Percentiles rank a stretch among this genome's conserved stretches.
Conservation (phyloP, 2,329 filamentous ascomycete species). For the Metarhizium rileyi region DNA sequence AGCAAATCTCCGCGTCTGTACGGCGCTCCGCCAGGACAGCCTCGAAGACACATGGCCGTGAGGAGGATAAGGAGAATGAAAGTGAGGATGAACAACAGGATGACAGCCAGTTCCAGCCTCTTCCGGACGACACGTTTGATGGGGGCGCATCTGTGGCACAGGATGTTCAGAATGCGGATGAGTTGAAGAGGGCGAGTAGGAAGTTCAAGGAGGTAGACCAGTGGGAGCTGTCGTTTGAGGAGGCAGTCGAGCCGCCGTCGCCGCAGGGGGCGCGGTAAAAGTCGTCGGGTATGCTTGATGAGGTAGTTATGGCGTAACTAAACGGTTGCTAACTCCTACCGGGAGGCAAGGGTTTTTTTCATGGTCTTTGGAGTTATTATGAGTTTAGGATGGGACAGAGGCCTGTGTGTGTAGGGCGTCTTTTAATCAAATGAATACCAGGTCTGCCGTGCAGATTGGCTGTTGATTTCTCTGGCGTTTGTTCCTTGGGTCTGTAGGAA, state of each 20-base stretch:
- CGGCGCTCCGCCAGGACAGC: conserved; percentile 15
- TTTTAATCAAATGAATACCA: neutral
- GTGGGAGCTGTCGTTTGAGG: conserved; percentile 60
- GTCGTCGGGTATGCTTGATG: neutral
- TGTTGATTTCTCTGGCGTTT: too few relatives aligned
- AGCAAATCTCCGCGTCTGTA: conserved; percentile 13
- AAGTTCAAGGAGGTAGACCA: conserved; percentile 62
- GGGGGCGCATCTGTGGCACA: conserved; percentile 17
- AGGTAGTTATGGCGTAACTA: neutral
- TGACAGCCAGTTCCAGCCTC: conserved; percentile 30
- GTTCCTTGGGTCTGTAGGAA: too few relatives aligned
- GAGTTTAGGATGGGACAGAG: neutral
- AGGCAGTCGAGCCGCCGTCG: conserved; percentile 46
- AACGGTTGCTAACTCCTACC: neutral
- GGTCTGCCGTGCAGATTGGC: neutral
- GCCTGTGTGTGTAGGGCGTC: neutral
- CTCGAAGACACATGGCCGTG: conserved; percentile 40
- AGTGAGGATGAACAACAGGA: conserved; percentile 26
- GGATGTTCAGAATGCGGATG: conserved; percentile 32
- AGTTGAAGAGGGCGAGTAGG: conserved; percentile 47
- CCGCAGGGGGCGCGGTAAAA: conserved; percentile 38
- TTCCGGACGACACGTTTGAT: conserved; percentile 36
- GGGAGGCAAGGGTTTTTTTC: neutral
- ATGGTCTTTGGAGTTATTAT: neutral
- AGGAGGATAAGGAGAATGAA: conserved; percentile 52